Base-by-base conservation (phyloP, 495 filamentous ascomycete genomes). In the Aspergillus panamensis region DNA sequence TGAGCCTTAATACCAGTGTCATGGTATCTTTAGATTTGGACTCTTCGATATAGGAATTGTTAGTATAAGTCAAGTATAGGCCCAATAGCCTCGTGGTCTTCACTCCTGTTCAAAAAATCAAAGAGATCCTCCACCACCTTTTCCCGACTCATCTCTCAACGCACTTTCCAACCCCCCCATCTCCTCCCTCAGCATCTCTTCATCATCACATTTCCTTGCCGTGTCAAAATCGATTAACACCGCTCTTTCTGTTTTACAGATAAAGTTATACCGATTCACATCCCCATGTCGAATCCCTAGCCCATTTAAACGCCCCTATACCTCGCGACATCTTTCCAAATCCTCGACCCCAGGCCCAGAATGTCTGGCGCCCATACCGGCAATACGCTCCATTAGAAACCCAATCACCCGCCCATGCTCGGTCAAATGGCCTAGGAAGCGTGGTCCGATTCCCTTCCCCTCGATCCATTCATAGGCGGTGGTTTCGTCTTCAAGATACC, bases 241-340 rank as follows among this genome's bases (percentile, higher is more conserved):
- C 19, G 57, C 66, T 19, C 66, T 66, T 30, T 39, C 64, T 21
- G 60, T 61, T 25, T 51, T 53, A 16, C 77, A 51, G 8, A 81
- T 67, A 57, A 80, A 80, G 53, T 79, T 80, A 49, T 72, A 63
- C 52, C 68, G 72, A 64, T 81, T 79, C 31, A 65, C 67, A 60
- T 79, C 75, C 6, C 76, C 74, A 54, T 78, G 77, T 39, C 58
- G 66, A 12, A 78, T 51, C 0, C 75, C 74, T 25, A 77, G 40
- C 10, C 14, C 6, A 64, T 80, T 76, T 47, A 79, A 45, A 55
- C 64, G 66, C 37, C 25, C 17, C 42, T 79, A 44, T 6, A 48
- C 55, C 30, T 57, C 29, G 48, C 59, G 47, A 47, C 77, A 80
- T 6, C 45, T 19, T 6, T 50, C 57, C 2, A 78, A 8, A 55